These are phyloP conservation scores for Pythium guiyangense DNA, from an alignment of 352 stramenopile species.

Conservation along the genomic window DNA sequence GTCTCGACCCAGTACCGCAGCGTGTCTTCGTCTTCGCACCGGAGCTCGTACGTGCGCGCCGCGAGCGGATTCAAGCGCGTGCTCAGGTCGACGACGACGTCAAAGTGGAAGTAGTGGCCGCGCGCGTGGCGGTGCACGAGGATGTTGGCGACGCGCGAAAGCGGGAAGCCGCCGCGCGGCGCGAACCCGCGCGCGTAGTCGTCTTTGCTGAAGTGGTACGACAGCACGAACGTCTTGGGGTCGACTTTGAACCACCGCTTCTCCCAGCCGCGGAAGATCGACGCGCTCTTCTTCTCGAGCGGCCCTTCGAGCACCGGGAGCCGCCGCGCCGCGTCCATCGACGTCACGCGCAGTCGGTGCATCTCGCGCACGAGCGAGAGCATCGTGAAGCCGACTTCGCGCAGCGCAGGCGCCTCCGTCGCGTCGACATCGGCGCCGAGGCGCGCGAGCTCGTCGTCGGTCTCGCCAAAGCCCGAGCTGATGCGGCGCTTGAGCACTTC, in stretches of 20 bases:
- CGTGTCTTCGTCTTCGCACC: slow-evolving; percentile 45
- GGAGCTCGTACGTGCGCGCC: slow-evolving; percentile 64
- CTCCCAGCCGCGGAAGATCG: slow-evolving; percentile 71
- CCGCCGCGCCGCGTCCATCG: slow-evolving; percentile 18
- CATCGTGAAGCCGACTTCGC: slow-evolving; percentile 38
- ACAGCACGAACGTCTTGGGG: slow-evolving; percentile 58
- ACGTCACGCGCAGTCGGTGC: slow-evolving; percentile 35
- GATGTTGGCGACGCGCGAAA: slow-evolving; percentile 56
- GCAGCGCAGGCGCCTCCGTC: slow-evolving; percentile 33
- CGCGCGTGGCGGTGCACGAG: slow-evolving; percentile 34
- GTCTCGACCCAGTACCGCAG: slow-evolving; percentile 69
- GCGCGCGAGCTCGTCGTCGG: slow-evolving; percentile 33
- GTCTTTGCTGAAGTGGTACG: slow-evolving; percentile 65
- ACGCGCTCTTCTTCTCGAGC: slow-evolving; percentile 74
- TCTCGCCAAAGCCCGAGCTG: slow-evolving; percentile 27
- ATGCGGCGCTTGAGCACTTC: slow-evolving; percentile 48
- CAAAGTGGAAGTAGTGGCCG: slow-evolving; percentile 50
- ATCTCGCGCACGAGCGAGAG: slow-evolving; percentile 55
- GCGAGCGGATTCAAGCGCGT: slow-evolving; percentile 55
- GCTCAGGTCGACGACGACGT: slow-evolving; percentile 64
- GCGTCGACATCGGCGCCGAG: slow-evolving; percentile 34
- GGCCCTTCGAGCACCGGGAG: slow-evolving; percentile 59
- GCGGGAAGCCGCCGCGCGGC: slow-evolving; percentile 47
- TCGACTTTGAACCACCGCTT: slow-evolving; percentile 65
- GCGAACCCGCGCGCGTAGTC: slow-evolving; percentile 60